Evolutionary conservation across 2,329 filamentous ascomycete genomes (phyloP).

Genomic region (Chaetothyriales sp.): DNA sequence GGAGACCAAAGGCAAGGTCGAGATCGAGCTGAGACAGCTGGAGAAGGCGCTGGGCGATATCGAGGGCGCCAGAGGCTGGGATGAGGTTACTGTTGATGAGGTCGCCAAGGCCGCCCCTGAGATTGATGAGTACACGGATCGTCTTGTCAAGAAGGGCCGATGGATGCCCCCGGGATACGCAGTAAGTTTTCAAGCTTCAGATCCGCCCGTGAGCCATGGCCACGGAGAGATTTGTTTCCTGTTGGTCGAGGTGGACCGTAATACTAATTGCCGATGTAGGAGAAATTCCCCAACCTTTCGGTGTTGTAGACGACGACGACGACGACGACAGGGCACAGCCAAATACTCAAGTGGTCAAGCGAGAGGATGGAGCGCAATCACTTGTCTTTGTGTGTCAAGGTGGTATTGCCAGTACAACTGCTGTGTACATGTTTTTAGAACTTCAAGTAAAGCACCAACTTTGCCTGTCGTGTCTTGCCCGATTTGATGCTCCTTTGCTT

Average conservation of each 20-base stretch:
- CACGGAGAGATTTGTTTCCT: conserved; percentile 4
- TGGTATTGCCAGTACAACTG: not conserved
- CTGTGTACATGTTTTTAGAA: not conserved
- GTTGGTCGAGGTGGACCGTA: not conserved
- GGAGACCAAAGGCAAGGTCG: conserved; percentile 92
- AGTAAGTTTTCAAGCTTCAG: conserved; percentile 42
- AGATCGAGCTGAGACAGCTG: conserved; percentile 85
- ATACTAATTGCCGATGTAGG: conserved; percentile 38
- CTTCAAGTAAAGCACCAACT: not conserved
- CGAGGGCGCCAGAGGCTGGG: conserved; percentile 85
- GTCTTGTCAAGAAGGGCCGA: conserved; percentile 93
- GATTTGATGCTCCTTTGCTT: not conserved
- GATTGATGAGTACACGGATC: conserved; percentile 90
- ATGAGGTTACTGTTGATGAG: conserved; percentile 95
- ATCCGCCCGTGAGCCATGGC: not conserved
- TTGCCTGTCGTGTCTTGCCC: not conserved
- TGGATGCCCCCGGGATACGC: conserved; percentile 99
- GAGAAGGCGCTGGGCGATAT: conserved; percentile 95
- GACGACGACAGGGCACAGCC: not conserved
- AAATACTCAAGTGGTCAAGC: not conserved
- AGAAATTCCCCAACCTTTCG: conserved; percentile 97
- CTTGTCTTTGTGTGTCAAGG: not conserved
- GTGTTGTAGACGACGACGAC: conserved; percentile 55
- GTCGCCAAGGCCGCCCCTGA: conserved; percentile 86
- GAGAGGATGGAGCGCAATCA: not conserved